These are phyloP conservation scores for Lachnellula subtilissima DNA, from an alignment of 2,329 filamentous ascomycete genomes.

Conservation along the genomic window DNA sequence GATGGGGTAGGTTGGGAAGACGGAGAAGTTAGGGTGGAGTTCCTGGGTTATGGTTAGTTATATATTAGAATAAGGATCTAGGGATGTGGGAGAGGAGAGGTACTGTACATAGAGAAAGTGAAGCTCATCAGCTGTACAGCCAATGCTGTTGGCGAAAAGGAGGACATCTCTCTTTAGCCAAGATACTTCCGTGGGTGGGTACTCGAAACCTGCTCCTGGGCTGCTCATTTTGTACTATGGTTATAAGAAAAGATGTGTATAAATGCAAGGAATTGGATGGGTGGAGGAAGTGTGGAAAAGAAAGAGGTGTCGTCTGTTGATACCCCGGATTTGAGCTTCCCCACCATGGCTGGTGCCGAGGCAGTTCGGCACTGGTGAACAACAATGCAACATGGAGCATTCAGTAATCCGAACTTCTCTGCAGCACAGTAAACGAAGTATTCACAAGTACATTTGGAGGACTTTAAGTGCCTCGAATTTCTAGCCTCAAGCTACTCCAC, in stretches of 20 bases:
- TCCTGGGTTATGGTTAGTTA: conserved; percentile 50
- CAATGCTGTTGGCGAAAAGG: conserved; percentile 87
- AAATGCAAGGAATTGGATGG: background rate
- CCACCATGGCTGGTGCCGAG: background rate
- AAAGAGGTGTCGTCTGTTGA: background rate
- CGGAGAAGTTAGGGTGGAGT: conserved; percentile 77
- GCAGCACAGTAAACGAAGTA: background rate
- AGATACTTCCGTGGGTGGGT: conserved; percentile 67
- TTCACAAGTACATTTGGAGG: too few species aligned
- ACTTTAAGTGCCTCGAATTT: too few species aligned
- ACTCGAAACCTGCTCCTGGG: conserved; percentile 69
- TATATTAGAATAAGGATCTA: background rate
- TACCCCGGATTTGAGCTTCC: background rate
- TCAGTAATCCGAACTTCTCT: background rate
- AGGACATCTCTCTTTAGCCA: conserved; percentile 87
- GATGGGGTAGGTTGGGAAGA: conserved; percentile 66
- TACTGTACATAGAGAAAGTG: conserved; percentile 77
- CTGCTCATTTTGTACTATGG: conserved; percentile 24
- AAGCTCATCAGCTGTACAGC: conserved; percentile 75
- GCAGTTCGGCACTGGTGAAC: background rate
- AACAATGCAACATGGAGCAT: background rate
- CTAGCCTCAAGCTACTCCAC: too few species aligned
- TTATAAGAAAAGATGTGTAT: background rate
- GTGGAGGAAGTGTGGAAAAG: background rate
- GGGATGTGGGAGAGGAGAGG: conserved; percentile 26